Conservation (phyloP, 1,139 yeast species). For the Martiniozyma asiatica region DNA sequence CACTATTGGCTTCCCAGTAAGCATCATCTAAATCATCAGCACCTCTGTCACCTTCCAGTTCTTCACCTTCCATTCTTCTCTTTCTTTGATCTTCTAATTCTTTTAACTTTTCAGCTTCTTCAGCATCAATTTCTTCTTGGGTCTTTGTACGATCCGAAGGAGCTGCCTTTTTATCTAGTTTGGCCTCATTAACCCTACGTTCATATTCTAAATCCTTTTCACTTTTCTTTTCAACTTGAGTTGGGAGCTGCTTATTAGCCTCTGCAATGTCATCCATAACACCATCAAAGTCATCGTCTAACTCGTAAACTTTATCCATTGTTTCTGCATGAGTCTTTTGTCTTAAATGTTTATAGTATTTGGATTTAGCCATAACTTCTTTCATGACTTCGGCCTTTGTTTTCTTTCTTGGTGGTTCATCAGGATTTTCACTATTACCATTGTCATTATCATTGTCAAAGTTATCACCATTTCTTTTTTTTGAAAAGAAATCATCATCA, state of each 20-base stretch:
- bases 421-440: conserved; percentile 24
- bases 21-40: conserved; percentile 58
- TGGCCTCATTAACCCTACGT: conserved; percentile 62
- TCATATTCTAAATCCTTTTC: conserved; percentile 57
- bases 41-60: conserved; percentile 24
- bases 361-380: conserved; percentile 91
- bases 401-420: conserved; percentile 49
- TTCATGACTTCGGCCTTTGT: conserved; percentile 93
- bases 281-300: conserved; percentile 71
- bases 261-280: conserved; percentile 49
- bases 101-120: conserved; percentile 53
- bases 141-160: conserved; percentile 98
- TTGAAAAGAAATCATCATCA: conserved; percentile 22
- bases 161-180: conserved; percentile 75
- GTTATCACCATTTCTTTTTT: conserved; percentile 16
- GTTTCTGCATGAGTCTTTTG: conserved; percentile 66
- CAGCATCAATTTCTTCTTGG: conserved; percentile 67
- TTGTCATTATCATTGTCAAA: no score
- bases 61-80: conserved; percentile 71
- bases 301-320: conserved; percentile 57
- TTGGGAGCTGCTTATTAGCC: conserved; percentile 17
- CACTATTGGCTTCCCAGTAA: conserved; percentile 41
- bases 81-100: conserved; percentile 66
- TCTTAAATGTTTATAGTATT: conserved; percentile 78
- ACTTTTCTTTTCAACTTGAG: conserved; percentile 21